These are phyloP conservation scores for Phytophthora hibernalis DNA, from an alignment of 352 stramenopile species.

Conservation along the genomic window DNA sequence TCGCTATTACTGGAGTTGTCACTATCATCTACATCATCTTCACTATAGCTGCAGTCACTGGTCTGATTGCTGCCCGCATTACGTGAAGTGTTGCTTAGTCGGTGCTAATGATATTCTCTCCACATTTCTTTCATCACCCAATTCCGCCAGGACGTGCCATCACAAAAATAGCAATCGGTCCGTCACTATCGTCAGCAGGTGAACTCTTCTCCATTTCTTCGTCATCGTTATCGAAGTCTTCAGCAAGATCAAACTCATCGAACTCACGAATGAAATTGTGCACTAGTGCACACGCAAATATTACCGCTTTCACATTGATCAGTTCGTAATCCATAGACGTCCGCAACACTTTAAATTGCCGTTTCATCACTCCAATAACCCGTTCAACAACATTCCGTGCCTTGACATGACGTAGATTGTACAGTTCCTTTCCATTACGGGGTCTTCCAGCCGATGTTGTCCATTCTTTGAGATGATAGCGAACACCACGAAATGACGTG, in stretches of 20 bases:
- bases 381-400: conserved; percentile 14
- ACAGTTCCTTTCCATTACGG: conserved; percentile 4
- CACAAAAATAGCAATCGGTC: conserved; percentile 2
- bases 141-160: conserved; percentile 5
- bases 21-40: no score
- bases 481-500: not conserved
- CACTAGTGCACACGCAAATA: conserved; percentile 9
- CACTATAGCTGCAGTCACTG: no score
- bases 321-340: conserved; percentile 8
- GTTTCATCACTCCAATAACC: conserved; percentile 8
- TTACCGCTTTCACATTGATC: conserved; percentile 1
- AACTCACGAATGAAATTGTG: conserved; percentile 14
- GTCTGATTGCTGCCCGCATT: no score
- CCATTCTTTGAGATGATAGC: conserved; percentile 14
- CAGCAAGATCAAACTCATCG: not conserved
- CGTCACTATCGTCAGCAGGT: conserved; percentile 5
- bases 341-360: conserved; percentile 5
- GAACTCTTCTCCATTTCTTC: not conserved
- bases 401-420: conserved; percentile 11
- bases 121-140: conserved; percentile 15
- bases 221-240: not conserved
- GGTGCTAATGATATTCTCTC: conserved; percentile 16
- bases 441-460: not conserved
- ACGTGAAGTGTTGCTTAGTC: no score
- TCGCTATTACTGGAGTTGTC: no score